Percentiles rank a stretch among this genome's conserved stretches.
phyloP scores from a whole-genome alignment of 2,329 filamentous ascomycete species.

The Trichoderma asperellum region DNA sequence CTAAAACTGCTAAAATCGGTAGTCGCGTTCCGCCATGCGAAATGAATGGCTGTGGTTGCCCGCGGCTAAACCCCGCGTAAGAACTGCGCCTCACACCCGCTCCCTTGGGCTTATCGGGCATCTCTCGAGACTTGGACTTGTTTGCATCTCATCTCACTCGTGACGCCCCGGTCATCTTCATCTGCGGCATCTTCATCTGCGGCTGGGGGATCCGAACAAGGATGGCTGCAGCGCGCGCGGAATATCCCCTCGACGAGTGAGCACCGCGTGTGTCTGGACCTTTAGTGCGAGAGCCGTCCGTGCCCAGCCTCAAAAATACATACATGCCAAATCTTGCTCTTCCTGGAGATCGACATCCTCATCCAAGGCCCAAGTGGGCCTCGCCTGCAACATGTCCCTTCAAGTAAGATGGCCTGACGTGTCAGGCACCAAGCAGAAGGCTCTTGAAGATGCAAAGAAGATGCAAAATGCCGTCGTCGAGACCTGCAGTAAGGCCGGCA shows the following conservation, averaged over 20 bases:
- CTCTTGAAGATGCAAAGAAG: conserved; percentile 69
- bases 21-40: background rate
- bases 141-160: background rate
- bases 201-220: background rate
- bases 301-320: background rate
- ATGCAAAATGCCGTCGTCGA: conserved; percentile 69
- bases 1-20: background rate
- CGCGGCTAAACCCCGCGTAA: conserved; percentile 24
- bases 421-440: conserved; percentile 59
- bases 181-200: conserved; percentile 10
- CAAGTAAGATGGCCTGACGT: conserved; percentile 48
- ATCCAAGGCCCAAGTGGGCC: conserved; percentile 23
- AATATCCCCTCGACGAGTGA: conserved; percentile 9
- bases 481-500: conserved; percentile 61
- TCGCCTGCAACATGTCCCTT: conserved; percentile 44
- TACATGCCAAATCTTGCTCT: background rate
- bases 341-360: conserved; percentile 6
- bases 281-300: conserved; percentile 5
- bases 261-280: background rate
- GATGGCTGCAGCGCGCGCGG: background rate
- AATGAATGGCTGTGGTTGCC: conserved; percentile 18
- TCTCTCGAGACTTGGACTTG: background rate
- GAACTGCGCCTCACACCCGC: conserved; percentile 18
- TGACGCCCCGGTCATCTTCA: background rate
- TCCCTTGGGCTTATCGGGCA: conserved; percentile 13